Evolutionary conservation across 2,329 filamentous ascomycete species (phyloP).

Genomic region (Lasiodiplodia sp.): DNA sequence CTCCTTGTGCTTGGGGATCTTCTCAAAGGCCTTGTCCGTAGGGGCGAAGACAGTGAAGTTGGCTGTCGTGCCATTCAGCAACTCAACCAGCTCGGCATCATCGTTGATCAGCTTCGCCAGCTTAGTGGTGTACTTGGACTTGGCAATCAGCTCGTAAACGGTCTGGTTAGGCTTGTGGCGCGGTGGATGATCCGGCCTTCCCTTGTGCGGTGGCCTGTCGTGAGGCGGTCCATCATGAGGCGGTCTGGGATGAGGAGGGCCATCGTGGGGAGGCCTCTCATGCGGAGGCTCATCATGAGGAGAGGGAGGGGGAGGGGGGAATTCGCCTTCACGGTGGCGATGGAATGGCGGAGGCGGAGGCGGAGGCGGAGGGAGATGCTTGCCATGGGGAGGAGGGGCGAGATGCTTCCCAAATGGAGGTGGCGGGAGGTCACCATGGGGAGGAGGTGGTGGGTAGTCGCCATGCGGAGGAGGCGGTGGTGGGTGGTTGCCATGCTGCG

Average conservation of each 20-base stretch:
- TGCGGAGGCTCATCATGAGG: constrained; percentile 36
- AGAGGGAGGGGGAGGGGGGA: constrained; percentile 31
- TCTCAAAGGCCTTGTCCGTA: constrained; percentile 76
- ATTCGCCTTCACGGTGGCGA: constrained; percentile 29
- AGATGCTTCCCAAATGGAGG: constrained; percentile 14
- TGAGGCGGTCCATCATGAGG: constrained; percentile 32
- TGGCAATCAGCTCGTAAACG: constrained; percentile 80
- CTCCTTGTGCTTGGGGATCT: constrained; percentile 65
- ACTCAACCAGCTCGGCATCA: constrained; percentile 72
- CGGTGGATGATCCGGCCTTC: constrained; percentile 42
- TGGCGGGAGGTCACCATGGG: constrained; percentile 28
- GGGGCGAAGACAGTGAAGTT: constrained; percentile 87
- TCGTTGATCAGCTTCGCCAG: constrained; percentile 78
- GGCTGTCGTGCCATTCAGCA: constrained; percentile 75
- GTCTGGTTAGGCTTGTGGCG: constrained; percentile 66
- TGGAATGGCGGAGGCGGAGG: constrained; percentile 30
- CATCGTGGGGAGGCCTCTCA: constrained; percentile 33
- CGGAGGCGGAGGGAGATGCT: constrained; percentile 31
- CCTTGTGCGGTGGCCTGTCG: constrained; percentile 36
- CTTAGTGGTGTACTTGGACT: constrained; percentile 77
- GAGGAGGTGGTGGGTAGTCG: constrained; percentile 28
- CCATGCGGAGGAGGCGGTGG: constrained; percentile 41
- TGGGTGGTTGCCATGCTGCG: constrained; percentile 37
- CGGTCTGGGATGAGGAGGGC: constrained; percentile 23
- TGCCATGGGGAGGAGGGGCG: constrained; percentile 29